A percentile compares a stretch with the other conserved stretches of the same genome.
Conservation (phyloP, 768 basidiomycete species). For the Russula sp. region DNA sequence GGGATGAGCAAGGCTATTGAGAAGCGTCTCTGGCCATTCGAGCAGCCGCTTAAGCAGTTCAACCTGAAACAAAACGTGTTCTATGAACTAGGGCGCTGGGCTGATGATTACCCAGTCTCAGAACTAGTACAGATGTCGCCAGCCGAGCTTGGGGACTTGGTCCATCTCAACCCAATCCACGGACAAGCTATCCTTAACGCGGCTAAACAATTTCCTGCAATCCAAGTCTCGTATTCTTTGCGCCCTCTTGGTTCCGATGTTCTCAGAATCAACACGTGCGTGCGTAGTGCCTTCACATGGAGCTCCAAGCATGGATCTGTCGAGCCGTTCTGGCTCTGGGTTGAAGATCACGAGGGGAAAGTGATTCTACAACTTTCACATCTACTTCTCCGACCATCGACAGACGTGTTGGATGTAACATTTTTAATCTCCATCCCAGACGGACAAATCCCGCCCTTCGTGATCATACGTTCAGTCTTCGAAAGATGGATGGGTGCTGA, state of each 20-base stretch:
- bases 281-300: conserved; percentile 76
- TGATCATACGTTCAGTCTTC: conserved; percentile 76
- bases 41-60: conserved; percentile 84
- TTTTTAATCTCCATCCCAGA: conserved; percentile 75
- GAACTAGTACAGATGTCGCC: conserved; percentile 68
- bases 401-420: conserved; percentile 53
- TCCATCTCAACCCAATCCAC: conserved; percentile 82
- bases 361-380: conserved; percentile 77
- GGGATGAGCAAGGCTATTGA: conserved; percentile 91
- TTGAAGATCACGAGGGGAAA: conserved; percentile 80
- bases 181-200: conserved; percentile 73
- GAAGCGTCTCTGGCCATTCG: conserved; percentile 90
- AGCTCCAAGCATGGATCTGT: conserved; percentile 63
- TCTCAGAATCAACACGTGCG: conserved; percentile 62
- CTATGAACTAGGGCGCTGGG: conserved; percentile 72
- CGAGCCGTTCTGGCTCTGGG: conserved; percentile 95
- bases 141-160: conserved; percentile 64
- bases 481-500: conserved; percentile 95
- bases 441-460: conserved; percentile 50
- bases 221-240: conserved; percentile 57
- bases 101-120: conserved; percentile 68
- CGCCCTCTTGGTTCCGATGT: conserved; percentile 82
- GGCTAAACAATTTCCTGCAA: conserved; percentile 79
- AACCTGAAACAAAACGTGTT: conserved; percentile 70
- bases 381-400: conserved; percentile 63